Evolutionary conservation across 805 yeast genomes (phyloP).

Genomic region (Cyberlindnera petersonii): DNA sequence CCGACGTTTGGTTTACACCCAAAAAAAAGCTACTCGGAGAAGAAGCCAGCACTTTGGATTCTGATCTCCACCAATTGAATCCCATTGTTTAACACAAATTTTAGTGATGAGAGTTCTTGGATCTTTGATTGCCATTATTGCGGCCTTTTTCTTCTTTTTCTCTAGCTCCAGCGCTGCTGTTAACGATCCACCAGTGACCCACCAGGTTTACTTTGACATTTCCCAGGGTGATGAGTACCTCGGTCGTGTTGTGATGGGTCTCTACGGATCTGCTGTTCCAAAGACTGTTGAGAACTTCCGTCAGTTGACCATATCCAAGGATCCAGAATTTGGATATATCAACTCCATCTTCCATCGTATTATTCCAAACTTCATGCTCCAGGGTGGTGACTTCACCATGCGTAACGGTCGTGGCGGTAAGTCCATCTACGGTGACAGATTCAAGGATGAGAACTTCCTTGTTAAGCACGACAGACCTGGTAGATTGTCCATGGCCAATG

Average conservation of each 20-base stretch:
- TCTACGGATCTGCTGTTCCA: slow-evolving; percentile 83
- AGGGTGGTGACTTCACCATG: slow-evolving; percentile 76
- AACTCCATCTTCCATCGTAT: slow-evolving; percentile 69
- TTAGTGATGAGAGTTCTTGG: slow-evolving; percentile 16
- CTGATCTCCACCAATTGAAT: not conserved
- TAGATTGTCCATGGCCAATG: slow-evolving; percentile 73
- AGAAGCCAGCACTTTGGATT: too few species aligned
- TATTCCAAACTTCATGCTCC: slow-evolving; percentile 69
- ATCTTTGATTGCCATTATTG: slow-evolving; percentile 13
- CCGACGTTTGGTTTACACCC: too few species aligned
- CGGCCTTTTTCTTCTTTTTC: slow-evolving; percentile 17
- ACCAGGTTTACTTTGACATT: slow-evolving; percentile 82
- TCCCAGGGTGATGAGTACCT: slow-evolving; percentile 70
- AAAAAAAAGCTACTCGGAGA: not conserved
- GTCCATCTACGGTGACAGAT: slow-evolving; percentile 65
- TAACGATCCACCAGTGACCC: slow-evolving; percentile 47
- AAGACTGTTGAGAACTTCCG: slow-evolving; percentile 88
- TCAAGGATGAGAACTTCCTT: slow-evolving; percentile 64
- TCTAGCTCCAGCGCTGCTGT: slow-evolving; percentile 19
- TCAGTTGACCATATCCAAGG: slow-evolving; percentile 72
- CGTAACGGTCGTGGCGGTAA: slow-evolving; percentile 73
- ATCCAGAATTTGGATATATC: slow-evolving; percentile 59
- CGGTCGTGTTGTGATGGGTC: slow-evolving; percentile 83
- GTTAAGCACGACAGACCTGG: slow-evolving; percentile 69
- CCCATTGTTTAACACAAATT: not conserved